Evolutionary conservation across 306 rosid species (phyloP).

Genomic region (Clitoria ternatea): DNA sequence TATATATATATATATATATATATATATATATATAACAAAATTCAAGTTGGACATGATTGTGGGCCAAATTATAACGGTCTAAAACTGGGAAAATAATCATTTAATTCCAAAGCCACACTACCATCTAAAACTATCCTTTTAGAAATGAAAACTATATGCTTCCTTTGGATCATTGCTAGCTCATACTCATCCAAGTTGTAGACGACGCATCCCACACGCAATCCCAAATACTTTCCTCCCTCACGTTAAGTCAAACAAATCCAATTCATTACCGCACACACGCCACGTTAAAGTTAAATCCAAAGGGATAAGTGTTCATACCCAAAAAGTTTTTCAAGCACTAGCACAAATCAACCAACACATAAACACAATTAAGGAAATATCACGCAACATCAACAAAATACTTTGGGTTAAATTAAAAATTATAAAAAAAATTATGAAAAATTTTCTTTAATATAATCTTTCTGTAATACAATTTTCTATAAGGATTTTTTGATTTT

Average conservation of each 20-base stretch:
- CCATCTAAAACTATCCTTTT: slow-evolving; percentile 37
- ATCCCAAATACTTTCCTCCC: slow-evolving; percentile 22
- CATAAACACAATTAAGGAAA: neutral
- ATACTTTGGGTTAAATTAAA: no score
- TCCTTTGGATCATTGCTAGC: slow-evolving; percentile 15
- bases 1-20: no score
- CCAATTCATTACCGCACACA: slow-evolving; percentile 10
- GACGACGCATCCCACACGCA: slow-evolving; percentile 50
- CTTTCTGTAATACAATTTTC: no score
- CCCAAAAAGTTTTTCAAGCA: neutral
- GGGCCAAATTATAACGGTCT: slow-evolving; percentile 8
- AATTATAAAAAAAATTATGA: no score
- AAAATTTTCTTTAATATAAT: no score
- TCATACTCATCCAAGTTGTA: slow-evolving; percentile 20
- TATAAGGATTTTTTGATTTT: no score
- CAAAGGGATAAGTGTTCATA: slow-evolving; percentile 1
- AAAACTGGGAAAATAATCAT: slow-evolving; percentile 17
- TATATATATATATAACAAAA: slow-evolving; percentile 9
- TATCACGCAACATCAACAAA: neutral
- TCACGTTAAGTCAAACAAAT: slow-evolving; percentile 39
- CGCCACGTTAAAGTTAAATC: slow-evolving; percentile 21
- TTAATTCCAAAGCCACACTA: slow-evolving; percentile 12
- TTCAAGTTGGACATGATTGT: slow-evolving; percentile 27
- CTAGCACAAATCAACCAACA: neutral
- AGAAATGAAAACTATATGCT: slow-evolving; percentile 26